Percentiles rank a stretch among this genome's conserved stretches.
These are phyloP conservation scores for Irineochytrium annulatum DNA, from an alignment of 192 early-diverging fungal genomes.

Conservation along the genomic window DNA sequence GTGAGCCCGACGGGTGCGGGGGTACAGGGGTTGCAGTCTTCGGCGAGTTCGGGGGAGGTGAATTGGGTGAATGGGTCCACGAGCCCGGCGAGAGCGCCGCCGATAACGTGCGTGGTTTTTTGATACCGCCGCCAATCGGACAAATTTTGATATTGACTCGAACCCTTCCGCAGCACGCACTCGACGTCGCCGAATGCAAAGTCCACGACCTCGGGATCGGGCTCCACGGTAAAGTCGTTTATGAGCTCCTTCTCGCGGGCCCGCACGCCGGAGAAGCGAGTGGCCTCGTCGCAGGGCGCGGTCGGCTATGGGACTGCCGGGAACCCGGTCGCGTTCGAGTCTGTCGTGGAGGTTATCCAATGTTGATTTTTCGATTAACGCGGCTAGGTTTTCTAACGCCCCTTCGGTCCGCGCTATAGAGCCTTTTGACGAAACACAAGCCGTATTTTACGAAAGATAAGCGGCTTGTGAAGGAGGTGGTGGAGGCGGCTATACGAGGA, in stretches of 20 bases:
- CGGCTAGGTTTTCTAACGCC: background rate
- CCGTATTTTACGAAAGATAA: conserved; percentile 79
- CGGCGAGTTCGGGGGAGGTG: too few species aligned
- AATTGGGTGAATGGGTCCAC: too few species aligned
- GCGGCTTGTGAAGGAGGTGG: conserved; percentile 70
- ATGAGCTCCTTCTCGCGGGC: conserved; percentile 1
- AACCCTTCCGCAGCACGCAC: too few species aligned
- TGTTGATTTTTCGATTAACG: background rate
- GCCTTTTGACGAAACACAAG: conserved; percentile 61
- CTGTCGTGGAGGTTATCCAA: conserved; percentile 20
- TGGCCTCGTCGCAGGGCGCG: background rate
- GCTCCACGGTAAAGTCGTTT: background rate
- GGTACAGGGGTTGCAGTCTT: too few species aligned
- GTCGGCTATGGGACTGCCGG: background rate
- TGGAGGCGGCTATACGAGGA: conserved; percentile 67
- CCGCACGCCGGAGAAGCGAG: background rate
- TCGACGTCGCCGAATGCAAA: too few species aligned
- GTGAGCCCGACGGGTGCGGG: too few species aligned
- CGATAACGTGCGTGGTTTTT: too few species aligned
- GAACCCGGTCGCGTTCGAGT: conserved; percentile 20
- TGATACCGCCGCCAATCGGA: too few species aligned
- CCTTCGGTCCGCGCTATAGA: conserved; percentile 3
- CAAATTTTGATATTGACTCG: too few species aligned
- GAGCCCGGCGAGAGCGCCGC: too few species aligned
- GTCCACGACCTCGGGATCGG: too few species aligned